phyloP scores from a whole-genome alignment of 768 basidiomycete species.

The Cystobasidium onofrii region DNA sequence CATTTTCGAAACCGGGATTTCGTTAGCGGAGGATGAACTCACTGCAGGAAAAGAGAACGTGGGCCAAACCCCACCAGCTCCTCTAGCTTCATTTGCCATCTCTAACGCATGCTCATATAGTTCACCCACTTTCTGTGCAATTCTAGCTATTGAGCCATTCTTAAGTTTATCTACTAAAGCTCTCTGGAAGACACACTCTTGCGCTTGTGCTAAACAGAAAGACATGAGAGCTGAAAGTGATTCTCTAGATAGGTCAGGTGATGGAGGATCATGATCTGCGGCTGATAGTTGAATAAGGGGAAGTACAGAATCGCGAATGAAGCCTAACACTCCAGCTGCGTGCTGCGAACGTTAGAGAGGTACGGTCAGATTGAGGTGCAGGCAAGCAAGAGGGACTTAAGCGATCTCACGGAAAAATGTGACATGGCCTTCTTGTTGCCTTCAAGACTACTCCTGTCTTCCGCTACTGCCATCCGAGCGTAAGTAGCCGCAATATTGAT shows the following conservation, averaged over 20 bases:
- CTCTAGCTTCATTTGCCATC: conserved; percentile 9
- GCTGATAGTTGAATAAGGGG: conserved; percentile 51
- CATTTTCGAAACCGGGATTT: too few relatives aligned
- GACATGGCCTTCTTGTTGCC: conserved; percentile 72
- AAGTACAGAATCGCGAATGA: conserved; percentile 53
- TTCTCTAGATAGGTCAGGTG: conserved; percentile 59
- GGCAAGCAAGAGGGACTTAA: neutral
- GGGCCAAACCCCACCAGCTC: conserved; percentile 26
- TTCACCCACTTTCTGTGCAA: conserved; percentile 64
- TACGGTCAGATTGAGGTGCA: too few relatives aligned
- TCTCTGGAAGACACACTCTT: conserved; percentile 93
- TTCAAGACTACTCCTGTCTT: conserved; percentile 63
- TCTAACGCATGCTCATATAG: conserved; percentile 55
- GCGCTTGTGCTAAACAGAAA: conserved; percentile 85
- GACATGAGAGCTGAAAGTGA: conserved; percentile 60
- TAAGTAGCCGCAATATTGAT: conserved; percentile 84
- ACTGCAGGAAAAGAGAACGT: conserved; percentile 42
- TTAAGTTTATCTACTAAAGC: conserved; percentile 71
- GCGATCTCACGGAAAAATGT: conserved; percentile 57
- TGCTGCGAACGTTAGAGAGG: too few relatives aligned
- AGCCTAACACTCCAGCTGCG: conserved; percentile 65
- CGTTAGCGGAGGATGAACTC: conserved; percentile 19
- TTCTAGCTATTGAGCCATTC: conserved; percentile 71
- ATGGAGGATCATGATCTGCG: conserved; percentile 53
- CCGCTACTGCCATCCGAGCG: conserved; percentile 64